Conservation (phyloP, 2,329 filamentous ascomycete genomes). For the Trichoderma hamatum region DNA sequence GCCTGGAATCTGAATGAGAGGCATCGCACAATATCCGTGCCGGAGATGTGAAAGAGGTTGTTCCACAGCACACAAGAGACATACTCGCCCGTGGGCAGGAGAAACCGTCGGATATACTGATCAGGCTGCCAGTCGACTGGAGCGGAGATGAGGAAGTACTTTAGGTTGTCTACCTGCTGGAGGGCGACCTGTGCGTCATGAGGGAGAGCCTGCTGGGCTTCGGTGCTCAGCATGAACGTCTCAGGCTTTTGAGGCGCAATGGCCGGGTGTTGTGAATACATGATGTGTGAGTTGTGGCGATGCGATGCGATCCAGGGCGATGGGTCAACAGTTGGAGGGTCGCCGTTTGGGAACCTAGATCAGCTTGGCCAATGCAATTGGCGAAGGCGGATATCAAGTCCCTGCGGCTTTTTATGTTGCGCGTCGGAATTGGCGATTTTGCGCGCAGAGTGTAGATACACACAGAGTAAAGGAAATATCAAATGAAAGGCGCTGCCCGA, state of each 20-base stretch:
- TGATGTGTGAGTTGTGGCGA: slow-evolving; percentile 43
- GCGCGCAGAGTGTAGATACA: background rate
- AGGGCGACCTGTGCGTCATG: slow-evolving; percentile 96
- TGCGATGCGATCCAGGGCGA: background rate
- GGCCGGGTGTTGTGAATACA: slow-evolving; percentile 81
- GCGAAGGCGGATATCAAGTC: slow-evolving; percentile 12
- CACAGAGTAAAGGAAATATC: slow-evolving; percentile 16
- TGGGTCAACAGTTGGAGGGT: slow-evolving; percentile 9
- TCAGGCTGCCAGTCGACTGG: slow-evolving; percentile 97
- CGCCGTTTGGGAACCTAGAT: background rate
- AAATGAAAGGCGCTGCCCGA: slow-evolving; percentile 42
- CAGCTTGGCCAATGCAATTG: slow-evolving; percentile 23
- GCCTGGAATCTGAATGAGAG: slow-evolving; percentile 98
- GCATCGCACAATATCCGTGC: slow-evolving; percentile 97
- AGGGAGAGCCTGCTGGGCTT: slow-evolving; percentile 93
- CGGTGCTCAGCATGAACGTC: slow-evolving; percentile 97
- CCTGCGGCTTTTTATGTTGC: slow-evolving; percentile 1
- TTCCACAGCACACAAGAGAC: slow-evolving; percentile 98
- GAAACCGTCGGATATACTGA: slow-evolving; percentile 93
- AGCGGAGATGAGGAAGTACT: slow-evolving; percentile 99
- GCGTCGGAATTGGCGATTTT: slow-evolving; percentile 5
- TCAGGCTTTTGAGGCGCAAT: slow-evolving; percentile 97
- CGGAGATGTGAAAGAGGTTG: slow-evolving; percentile 98
- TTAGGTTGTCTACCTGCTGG: slow-evolving; percentile 97
- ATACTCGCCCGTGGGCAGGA: slow-evolving; percentile 96